Conservation (phyloP, 176 grass and related monocot species). For the Avena atlantica region DNA sequence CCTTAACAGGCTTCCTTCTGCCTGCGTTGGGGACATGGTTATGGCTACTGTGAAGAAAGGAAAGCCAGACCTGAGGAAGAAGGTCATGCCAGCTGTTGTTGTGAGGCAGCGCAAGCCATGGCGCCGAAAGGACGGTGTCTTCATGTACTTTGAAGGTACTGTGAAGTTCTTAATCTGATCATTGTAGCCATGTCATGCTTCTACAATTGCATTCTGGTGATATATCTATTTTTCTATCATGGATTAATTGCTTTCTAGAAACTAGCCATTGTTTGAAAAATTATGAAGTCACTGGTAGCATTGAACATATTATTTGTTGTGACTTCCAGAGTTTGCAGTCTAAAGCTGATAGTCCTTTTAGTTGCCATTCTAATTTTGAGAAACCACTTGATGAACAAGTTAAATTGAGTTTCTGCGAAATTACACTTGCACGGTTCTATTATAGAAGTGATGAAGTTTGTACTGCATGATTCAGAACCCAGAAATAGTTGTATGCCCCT, state of each 20-base stretch:
- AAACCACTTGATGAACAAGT: not conserved
- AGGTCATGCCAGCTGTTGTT: conserved; percentile 97
- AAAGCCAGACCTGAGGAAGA: conserved; percentile 94
- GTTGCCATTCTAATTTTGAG: not conserved
- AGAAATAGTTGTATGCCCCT: not conserved
- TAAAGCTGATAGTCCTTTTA: not conserved
- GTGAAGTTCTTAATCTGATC: not conserved
- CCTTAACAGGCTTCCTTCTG: conserved; percentile 80
- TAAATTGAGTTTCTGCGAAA: not conserved
- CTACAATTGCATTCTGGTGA: not conserved
- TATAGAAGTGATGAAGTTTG: not conserved
- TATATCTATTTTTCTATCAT: not conserved
- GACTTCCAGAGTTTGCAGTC: not conserved
- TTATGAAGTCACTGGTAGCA: not conserved
- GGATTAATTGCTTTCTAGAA: too few relatives aligned
- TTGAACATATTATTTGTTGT: not conserved
- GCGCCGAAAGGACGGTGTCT: conserved; percentile 97
- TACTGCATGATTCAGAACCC: not conserved
- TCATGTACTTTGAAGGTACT: conserved; percentile 97
- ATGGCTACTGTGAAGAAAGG: conserved; percentile 98
- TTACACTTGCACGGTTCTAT: not conserved
- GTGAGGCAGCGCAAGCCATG: conserved; percentile 92
- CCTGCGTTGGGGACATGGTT: conserved; percentile 95
- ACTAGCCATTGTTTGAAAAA: too few relatives aligned
- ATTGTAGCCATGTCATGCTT: not conserved